Evolutionary conservation across 441 rosid genomes (phyloP).

Genomic region (Arabidopsis hybrid): DNA sequence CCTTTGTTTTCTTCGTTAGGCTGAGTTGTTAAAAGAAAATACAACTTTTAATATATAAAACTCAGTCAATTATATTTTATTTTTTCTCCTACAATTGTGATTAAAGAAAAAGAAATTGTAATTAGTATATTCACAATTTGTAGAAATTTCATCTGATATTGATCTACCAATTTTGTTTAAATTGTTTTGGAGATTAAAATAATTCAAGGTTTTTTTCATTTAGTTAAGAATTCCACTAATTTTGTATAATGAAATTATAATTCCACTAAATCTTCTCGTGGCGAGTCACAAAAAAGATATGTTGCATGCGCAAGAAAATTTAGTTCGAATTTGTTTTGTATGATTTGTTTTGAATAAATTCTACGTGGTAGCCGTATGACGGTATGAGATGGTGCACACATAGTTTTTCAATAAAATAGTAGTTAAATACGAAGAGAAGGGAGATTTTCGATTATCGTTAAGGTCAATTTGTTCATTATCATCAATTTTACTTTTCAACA

Average conservation of each 20-base stretch:
- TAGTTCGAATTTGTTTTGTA: conserved; percentile 8
- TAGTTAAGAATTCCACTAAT: background rate
- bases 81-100: background rate
- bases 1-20: conserved; percentile 38
- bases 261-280: conserved; percentile 18
- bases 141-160: background rate
- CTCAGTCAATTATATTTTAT: conserved; percentile 16
- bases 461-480: conserved; percentile 42
- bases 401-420: conserved; percentile 8
- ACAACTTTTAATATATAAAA: background rate
- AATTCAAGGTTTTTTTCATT: background rate
- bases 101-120: background rate
- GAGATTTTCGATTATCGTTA: conserved; percentile 40
- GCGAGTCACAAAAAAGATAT: conserved; percentile 6
- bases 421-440: conserved; percentile 25
- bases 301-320: conserved; percentile 27
- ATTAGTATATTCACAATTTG: conserved; percentile 15
- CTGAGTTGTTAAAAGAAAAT: conserved; percentile 32
- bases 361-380: conserved; percentile 38
- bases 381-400: background rate
- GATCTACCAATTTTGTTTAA: background rate
- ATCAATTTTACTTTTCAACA: conserved; percentile 29
- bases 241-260: background rate
- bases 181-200: conserved; percentile 3
- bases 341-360: background rate